phyloP scores from a whole-genome alignment of 139 green algal species.

The Ettlia oleoabundans region DNA sequence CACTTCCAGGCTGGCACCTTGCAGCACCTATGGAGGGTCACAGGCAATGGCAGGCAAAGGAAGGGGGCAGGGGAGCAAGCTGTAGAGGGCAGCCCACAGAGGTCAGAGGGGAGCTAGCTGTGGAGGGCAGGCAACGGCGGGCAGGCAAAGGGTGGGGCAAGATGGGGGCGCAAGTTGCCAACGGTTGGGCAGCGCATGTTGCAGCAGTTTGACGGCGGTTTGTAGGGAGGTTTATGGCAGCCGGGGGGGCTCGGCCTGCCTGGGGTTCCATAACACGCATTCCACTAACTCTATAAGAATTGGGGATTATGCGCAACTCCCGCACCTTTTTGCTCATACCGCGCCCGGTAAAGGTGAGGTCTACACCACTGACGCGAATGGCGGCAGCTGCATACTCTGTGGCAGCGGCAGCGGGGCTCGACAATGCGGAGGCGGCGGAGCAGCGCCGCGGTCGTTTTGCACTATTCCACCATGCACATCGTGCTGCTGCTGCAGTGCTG shows the following conservation, averaged over 20 bases:
- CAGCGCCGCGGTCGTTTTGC: no score
- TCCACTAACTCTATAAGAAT: no score
- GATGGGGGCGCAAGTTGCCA: neutral
- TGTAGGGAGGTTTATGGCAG: no score
- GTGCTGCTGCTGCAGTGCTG: neutral
- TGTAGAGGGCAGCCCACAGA: no score
- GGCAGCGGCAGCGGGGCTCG: neutral
- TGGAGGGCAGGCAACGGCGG: no score
- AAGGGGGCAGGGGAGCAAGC: neutral
- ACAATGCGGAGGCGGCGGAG: neutral
- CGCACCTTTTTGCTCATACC: slow-evolving; percentile 23
- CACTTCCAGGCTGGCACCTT: slow-evolving; percentile 39
- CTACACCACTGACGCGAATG: slow-evolving; percentile 23
- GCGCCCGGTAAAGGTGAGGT: slow-evolving; percentile 19
- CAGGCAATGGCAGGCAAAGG: neutral
- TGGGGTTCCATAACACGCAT: no score
- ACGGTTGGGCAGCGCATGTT: neutral
- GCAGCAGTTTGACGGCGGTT: no score
- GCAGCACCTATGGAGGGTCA: slow-evolving; percentile 26
- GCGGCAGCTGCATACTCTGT: neutral
- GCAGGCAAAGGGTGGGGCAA: neutral
- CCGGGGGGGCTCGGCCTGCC: no score
- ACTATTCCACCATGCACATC: no score
- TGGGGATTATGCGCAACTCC: no score
- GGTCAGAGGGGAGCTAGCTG: no score